phyloP scores from a whole-genome alignment of 2,329 filamentous ascomycete species.

The Stagonosporopsis chrysanthemi region DNA sequence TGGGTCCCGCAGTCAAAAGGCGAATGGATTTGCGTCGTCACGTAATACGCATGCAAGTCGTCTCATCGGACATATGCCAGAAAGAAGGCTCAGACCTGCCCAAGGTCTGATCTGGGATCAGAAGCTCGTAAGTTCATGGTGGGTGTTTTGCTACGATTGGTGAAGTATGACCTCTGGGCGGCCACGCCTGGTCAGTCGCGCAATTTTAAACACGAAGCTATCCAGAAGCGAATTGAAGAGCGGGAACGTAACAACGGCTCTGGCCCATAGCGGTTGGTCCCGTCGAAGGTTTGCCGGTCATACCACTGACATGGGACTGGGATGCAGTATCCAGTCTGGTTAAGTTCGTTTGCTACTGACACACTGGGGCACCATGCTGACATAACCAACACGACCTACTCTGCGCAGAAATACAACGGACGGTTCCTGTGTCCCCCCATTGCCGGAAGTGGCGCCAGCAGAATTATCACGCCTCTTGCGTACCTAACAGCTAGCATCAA shows the following conservation, averaged over 20 bases:
- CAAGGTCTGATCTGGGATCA: neutral
- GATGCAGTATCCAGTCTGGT: slow-evolving; percentile 25
- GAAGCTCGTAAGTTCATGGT: slow-evolving; percentile 4
- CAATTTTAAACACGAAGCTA: slow-evolving; percentile 13
- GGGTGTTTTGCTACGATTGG: slow-evolving; percentile 11
- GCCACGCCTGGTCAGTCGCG: slow-evolving; percentile 5
- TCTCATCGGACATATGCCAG: slow-evolving; percentile 2
- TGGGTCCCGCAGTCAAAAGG: slow-evolving; percentile 2
- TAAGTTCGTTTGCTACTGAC: slow-evolving; percentile 2
- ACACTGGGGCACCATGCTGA: neutral
- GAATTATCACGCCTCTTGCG: neutral
- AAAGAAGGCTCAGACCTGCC: neutral
- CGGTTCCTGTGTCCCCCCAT: neutral
- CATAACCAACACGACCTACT: neutral
- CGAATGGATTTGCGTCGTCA: slow-evolving; percentile 2
- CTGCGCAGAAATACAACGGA: neutral
- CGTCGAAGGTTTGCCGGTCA: slow-evolving; percentile 32
- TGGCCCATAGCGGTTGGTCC: slow-evolving; percentile 26
- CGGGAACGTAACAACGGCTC: slow-evolving; percentile 14
- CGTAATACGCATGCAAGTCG: neutral
- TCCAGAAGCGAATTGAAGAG: slow-evolving; percentile 4
- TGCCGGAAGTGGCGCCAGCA: neutral
- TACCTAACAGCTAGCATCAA: neutral
- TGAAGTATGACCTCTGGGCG: slow-evolving; percentile 9
- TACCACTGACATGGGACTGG: slow-evolving; percentile 47